Evolutionary conservation across 1,284 basidiomycete species (phyloP), one percentile per base, ranked within the genome.

Genomic region (Acaromyces ingoldii): DNA sequence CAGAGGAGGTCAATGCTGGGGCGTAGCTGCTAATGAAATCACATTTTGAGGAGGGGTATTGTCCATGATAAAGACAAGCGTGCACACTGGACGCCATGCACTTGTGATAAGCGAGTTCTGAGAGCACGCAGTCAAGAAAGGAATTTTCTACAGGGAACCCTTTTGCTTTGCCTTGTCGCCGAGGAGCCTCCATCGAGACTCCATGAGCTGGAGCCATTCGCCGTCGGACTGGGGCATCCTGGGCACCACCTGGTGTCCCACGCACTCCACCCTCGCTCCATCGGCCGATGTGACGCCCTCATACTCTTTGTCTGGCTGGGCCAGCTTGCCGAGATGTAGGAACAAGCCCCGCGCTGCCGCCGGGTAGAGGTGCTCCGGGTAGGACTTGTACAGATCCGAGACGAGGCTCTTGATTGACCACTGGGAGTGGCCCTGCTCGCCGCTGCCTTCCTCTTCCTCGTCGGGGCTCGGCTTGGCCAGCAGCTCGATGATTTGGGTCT

Each of bases 241-340:
- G 7, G 38, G 38, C 17, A 25, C 38, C 28, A 40, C n/a, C n/a
- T n/a, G n/a, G n/a, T n/a, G n/a, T n/a, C n/a, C n/a, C n/a, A n/a
- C n/a, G n/a, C n/a, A n/a, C n/a, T n/a, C n/a, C n/a, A n/a, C n/a
- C n/a, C n/a, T n/a, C n/a, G n/a, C n/a, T n/a, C n/a, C n/a, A n/a
- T n/a, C n/a, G n/a, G n/a, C n/a, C n/a, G n/a, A n/a, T n/a, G n/a
- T n/a, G n/a, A n/a, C n/a, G n/a, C n/a, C n/a, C n/a, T n/a, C n/a
- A n/a, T n/a, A n/a, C 15, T 45, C 42, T 22, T 10, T n/a, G 25
- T 45, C 42, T 4, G 42, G 42, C 24, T 40, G 30, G n/a, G 22
- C 36, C 21, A 92, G 77, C 73, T 91, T 91, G 52, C 78, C 77
- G 62, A 93, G 75, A 74, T 92, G 90, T 55, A 89, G 75, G 47